A percentile compares a stretch with the other conserved stretches of the same genome.
These are phyloP conservation scores for Nepenthes alata DNA, from an alignment of 179 eudicot species.

Conservation along the genomic window DNA sequence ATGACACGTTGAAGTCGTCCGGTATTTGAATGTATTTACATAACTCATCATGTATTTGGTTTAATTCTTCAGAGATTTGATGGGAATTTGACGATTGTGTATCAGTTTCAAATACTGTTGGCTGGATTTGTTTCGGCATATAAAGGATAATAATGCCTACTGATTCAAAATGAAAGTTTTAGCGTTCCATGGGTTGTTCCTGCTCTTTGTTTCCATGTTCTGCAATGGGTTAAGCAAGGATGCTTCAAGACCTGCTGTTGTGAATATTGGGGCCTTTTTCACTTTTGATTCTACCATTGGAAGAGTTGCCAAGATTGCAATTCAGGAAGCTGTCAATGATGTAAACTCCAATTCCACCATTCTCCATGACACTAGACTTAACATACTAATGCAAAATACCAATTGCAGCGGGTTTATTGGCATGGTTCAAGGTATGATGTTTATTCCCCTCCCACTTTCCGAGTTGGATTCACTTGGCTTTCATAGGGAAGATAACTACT, in stretches of 20 bases:
- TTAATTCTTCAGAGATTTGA: too few relatives aligned
- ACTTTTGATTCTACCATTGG: conserved; percentile 79
- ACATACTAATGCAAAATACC: conserved; percentile 36
- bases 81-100: too few relatives aligned
- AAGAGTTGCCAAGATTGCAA: conserved; percentile 74
- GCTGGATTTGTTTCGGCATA: not conserved
- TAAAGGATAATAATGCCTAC: conserved; percentile 13
- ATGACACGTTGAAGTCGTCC: too few relatives aligned
- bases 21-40: too few relatives aligned
- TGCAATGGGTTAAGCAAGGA: conserved; percentile 25
- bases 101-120: not conserved
- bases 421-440: conserved; percentile 65
- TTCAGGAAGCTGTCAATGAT: conserved; percentile 73
- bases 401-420: conserved; percentile 81
- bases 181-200: conserved; percentile 25
- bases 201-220: conserved; percentile 18
- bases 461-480: not conserved
- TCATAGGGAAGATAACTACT: not conserved
- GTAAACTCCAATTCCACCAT: conserved; percentile 53
- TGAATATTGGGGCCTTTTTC: conserved; percentile 77
- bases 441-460: not conserved
- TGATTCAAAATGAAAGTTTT: conserved; percentile 23
- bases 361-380: conserved; percentile 48
- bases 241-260: conserved; percentile 54
- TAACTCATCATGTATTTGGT: too few relatives aligned